Percentiles rank a stretch among this genome's conserved stretches.
phyloP scores from a whole-genome alignment of 1,284 basidiomycete genomes.

The Ceratobasidium sp. region DNA sequence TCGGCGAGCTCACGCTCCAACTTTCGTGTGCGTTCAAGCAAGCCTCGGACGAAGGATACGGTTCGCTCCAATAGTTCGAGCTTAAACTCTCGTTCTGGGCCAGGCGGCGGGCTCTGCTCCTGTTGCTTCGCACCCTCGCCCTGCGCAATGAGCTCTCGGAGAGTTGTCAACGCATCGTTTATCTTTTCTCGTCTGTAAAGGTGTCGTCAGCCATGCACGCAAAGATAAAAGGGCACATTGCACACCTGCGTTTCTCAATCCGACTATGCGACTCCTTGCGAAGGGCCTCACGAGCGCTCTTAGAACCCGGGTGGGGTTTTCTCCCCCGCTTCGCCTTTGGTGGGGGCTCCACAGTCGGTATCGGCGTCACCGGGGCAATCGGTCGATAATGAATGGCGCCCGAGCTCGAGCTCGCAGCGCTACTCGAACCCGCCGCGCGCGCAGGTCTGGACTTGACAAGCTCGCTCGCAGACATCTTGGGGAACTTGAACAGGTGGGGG shows the following conservation, averaged over 20 bases:
- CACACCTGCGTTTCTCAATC: slow-evolving; percentile 52
- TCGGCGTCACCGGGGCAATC: slow-evolving; percentile 37
- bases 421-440: neutral
- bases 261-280: slow-evolving; percentile 55
- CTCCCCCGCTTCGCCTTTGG: slow-evolving; percentile 46
- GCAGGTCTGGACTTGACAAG: slow-evolving; percentile 40
- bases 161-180: slow-evolving; percentile 52
- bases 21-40: slow-evolving; percentile 45
- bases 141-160: slow-evolving; percentile 50
- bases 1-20: slow-evolving; percentile 45
- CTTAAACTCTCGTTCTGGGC: slow-evolving; percentile 53
- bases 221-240: neutral
- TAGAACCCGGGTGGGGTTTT: slow-evolving; percentile 45
- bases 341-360: slow-evolving; percentile 33
- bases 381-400: slow-evolving; percentile 22
- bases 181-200: slow-evolving; percentile 53
- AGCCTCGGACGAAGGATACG: slow-evolving; percentile 47
- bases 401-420: neutral
- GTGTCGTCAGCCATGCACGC: slow-evolving; percentile 1
- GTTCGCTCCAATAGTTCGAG: slow-evolving; percentile 54
- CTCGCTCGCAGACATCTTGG: slow-evolving; percentile 40
- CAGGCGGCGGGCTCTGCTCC: slow-evolving; percentile 46
- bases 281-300: slow-evolving; percentile 49
- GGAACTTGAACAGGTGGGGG: neutral
- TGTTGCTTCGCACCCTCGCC: slow-evolving; percentile 46